These are phyloP conservation scores for Drosera capensis DNA, from an alignment of 148 eudicot species.

Conservation along the genomic window DNA sequence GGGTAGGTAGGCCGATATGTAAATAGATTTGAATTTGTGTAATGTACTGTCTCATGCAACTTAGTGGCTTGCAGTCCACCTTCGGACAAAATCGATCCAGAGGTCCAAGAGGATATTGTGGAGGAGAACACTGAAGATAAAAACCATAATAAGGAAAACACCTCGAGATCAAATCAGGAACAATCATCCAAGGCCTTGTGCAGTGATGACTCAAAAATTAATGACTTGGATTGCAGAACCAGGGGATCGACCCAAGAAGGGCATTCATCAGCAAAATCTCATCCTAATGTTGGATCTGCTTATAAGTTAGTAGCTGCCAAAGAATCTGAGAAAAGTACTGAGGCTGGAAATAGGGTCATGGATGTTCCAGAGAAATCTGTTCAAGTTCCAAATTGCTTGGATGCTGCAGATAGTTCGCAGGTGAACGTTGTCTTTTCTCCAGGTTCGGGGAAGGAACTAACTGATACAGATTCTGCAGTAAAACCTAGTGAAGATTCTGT, in stretches of 20 bases:
- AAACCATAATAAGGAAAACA: constrained; percentile 14
- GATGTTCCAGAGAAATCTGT: too few relatives aligned
- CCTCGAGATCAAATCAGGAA: constrained; percentile 11
- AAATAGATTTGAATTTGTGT: background rate
- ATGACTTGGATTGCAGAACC: constrained; percentile 12
- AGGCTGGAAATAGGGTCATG: too few relatives aligned
- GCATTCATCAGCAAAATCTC: constrained; percentile 12
- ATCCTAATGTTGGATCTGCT: constrained; percentile 5
- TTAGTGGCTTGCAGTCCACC: constrained; percentile 30
- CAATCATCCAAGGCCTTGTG: constrained; percentile 10
- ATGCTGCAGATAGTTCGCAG: constrained; percentile 17
- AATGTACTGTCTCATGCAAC: constrained; percentile 5
- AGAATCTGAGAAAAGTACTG: too few relatives aligned
- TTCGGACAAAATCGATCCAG: constrained; percentile 25
- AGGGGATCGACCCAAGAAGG: constrained; percentile 19
- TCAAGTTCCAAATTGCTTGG: too few relatives aligned
- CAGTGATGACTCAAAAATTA: constrained; percentile 9
- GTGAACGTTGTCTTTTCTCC: constrained; percentile 25
- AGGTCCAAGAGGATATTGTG: too few relatives aligned
- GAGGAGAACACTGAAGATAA: constrained; percentile 15
- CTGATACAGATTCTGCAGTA: constrained; percentile 9
- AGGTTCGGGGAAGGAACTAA: constrained; percentile 19
- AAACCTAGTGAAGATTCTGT: constrained; percentile 15
- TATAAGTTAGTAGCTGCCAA: constrained; percentile 18
- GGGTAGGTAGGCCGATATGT: constrained; percentile 25